Conservation (phyloP, 352 stramenopile species). For the Globisporangium cylindrosporum region DNA sequence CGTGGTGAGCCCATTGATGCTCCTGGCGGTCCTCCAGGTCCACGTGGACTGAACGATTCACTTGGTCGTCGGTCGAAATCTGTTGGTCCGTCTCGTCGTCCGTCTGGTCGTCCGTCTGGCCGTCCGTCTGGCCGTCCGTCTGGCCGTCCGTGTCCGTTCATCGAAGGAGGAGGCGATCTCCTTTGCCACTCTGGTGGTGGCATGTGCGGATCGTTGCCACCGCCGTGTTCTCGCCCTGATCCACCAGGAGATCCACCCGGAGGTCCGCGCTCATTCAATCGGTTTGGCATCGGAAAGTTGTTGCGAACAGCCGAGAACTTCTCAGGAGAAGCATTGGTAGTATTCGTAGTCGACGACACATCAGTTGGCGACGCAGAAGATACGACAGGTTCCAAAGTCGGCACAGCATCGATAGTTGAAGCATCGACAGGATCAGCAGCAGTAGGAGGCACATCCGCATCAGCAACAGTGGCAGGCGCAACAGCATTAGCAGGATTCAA, state of each 20-base stretch:
- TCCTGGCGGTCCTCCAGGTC: conserved; percentile 1
- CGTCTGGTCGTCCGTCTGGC: neutral
- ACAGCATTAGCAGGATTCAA: neutral
- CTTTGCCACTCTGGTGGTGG: conserved; percentile 6
- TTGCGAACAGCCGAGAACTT: conserved; percentile 32
- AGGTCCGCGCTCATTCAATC: conserved; percentile 1
- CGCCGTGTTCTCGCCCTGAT: neutral
- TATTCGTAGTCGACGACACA: conserved; percentile 18
- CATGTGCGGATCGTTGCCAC: neutral
- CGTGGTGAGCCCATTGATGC: conserved; percentile 10
- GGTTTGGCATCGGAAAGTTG: conserved; percentile 7
- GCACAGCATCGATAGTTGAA: conserved; percentile 22
- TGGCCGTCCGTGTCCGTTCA: conserved; percentile 4
- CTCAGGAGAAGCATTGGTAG: conserved; percentile 16
- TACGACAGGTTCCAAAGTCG: conserved; percentile 2
- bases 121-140: neutral
- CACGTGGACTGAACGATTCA: neutral
- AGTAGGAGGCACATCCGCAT: neutral
- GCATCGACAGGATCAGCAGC: neutral
- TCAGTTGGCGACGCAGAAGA: conserved; percentile 19
- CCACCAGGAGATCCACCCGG: neutral
- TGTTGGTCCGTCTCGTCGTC: neutral
- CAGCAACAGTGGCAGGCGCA: conserved; percentile 17
- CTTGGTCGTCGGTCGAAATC: conserved; percentile 2
- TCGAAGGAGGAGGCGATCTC: conserved; percentile 6